These are phyloP conservation scores for Rhododendron griersonianum DNA, from an alignment of 148 eudicot species.

Conservation along the genomic window DNA sequence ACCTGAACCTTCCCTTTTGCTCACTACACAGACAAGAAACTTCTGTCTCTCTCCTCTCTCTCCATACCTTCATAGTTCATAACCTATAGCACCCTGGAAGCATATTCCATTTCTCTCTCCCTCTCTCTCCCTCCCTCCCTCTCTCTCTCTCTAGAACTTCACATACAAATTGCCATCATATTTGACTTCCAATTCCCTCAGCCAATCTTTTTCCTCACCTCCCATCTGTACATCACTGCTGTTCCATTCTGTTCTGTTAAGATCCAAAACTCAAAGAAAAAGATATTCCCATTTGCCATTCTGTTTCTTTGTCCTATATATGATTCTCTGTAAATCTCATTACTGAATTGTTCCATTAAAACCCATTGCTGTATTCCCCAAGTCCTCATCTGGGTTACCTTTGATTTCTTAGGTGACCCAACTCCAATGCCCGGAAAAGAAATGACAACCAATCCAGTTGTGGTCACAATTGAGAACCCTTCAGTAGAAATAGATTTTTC, in stretches of 20 bases:
- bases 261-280: constrained; percentile 17
- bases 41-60: background rate
- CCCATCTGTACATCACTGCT: constrained; percentile 21
- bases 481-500: constrained; percentile 25
- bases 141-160: background rate
- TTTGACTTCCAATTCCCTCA: background rate
- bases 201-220: background rate
- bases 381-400: constrained; percentile 18
- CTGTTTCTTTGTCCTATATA: background rate
- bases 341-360: background rate
- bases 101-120: constrained; percentile 10
- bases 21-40: constrained; percentile 7
- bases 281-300: background rate
- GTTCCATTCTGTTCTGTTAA: constrained; percentile 17
- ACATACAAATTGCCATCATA: background rate
- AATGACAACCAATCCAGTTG: constrained; percentile 51
- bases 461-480: constrained; percentile 42
- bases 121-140: constrained; percentile 3
- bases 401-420: constrained; percentile 10
- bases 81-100: constrained; percentile 6
- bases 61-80: background rate
- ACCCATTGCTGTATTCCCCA: constrained; percentile 8
- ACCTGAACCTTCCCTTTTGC: constrained; percentile 25
- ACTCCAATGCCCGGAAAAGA: constrained; percentile 3
- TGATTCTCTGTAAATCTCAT: background rate